Conservation (phyloP, 441 rosid genomes). For the Populus tomentosa region DNA sequence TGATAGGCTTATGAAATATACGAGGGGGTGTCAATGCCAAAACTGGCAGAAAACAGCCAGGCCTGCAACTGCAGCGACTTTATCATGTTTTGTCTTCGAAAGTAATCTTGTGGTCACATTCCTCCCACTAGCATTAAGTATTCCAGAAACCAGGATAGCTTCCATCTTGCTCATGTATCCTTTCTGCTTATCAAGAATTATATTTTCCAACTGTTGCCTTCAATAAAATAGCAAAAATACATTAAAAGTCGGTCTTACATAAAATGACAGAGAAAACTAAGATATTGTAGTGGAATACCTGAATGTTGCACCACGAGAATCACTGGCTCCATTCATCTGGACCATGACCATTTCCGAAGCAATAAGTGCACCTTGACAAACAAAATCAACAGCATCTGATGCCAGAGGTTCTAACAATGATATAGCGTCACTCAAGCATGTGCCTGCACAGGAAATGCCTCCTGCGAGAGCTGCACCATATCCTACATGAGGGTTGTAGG, state of each 20-base stretch:
- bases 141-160: conserved; percentile 92
- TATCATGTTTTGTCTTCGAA: conserved; percentile 95
- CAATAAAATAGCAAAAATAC: conserved; percentile 1
- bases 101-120: conserved; percentile 86
- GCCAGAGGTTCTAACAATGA: conserved; percentile 92
- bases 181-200: conserved; percentile 93
- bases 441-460: conserved; percentile 96
- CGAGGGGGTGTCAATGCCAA: conserved; percentile 99
- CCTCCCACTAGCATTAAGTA: conserved; percentile 97
- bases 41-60: conserved; percentile 97
- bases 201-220: conserved; percentile 92
- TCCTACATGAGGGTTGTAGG: conserved; percentile 96
- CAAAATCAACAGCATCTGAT: too few species aligned
- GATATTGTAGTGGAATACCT: conserved; percentile 38
- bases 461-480: conserved; percentile 99
- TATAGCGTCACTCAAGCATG: conserved; percentile 93
- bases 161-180: conserved; percentile 99
- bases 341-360: conserved; percentile 99
- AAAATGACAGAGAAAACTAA: too few species aligned
- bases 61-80: conserved; percentile 78
- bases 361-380: conserved; percentile 75
- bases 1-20: conserved; percentile 80
- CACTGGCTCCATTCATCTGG: conserved; percentile 89
- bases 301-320: conserved; percentile 92
- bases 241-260: background rate